These are phyloP conservation scores for Boletellus sp. DNA, from an alignment of 768 basidiomycete species.

Conservation along the genomic window DNA sequence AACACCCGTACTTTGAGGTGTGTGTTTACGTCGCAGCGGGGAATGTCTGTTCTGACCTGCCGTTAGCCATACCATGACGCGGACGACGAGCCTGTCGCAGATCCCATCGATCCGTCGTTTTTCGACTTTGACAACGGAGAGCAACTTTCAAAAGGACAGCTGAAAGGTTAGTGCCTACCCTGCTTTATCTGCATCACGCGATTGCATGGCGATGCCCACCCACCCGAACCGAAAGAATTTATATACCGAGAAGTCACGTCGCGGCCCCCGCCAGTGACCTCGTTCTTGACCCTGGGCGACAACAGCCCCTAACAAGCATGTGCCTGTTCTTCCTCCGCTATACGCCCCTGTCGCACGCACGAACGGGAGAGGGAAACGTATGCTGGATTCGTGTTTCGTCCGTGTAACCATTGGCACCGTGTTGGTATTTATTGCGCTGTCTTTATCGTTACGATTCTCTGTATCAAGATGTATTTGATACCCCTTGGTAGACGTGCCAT, in stretches of 20 bases:
- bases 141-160: slow-evolving; percentile 58
- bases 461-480: background rate
- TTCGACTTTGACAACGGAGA: slow-evolving; percentile 79
- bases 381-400: background rate
- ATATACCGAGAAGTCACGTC: slow-evolving; percentile 51
- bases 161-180: slow-evolving; percentile 50
- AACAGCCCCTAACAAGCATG: slow-evolving; percentile 4
- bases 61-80: slow-evolving; percentile 81
- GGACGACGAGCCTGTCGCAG: slow-evolving; percentile 82
- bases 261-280: slow-evolving; percentile 9
- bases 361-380: no score
- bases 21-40: slow-evolving; percentile 9
- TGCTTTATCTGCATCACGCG: background rate
- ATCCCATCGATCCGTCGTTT: slow-evolving; percentile 69
- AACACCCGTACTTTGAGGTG: slow-evolving; percentile 86
- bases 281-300: slow-evolving; percentile 18
- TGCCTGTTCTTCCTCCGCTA: background rate
- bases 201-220: background rate
- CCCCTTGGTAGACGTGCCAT: background rate
- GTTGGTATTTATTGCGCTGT: background rate
- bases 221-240: slow-evolving; percentile 25
- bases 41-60: background rate
- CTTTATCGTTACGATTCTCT: background rate
- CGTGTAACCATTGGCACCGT: background rate
- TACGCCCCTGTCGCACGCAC: background rate